Evolutionary conservation across 2,329 filamentous ascomycete species (phyloP).

Genomic region (Fusarium citri): DNA sequence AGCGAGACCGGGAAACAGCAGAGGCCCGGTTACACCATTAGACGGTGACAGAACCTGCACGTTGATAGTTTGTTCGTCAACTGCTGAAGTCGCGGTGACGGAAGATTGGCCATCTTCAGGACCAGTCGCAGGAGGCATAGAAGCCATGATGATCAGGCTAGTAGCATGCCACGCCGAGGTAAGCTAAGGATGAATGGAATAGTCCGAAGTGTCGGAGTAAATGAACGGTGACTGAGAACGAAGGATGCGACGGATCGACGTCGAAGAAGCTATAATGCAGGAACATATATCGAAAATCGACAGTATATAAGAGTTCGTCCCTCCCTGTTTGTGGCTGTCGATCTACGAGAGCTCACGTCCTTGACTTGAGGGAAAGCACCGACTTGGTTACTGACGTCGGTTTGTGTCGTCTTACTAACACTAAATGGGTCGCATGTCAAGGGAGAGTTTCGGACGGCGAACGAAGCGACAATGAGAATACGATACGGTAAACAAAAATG

Average conservation of each 20-base stretch:
- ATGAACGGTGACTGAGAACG: constrained; percentile 10
- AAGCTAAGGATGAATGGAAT: constrained; percentile 19
- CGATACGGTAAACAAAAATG: background rate
- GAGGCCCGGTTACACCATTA: constrained; percentile 61
- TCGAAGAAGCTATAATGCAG: constrained; percentile 1
- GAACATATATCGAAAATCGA: constrained; percentile 19
- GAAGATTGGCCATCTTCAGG: constrained; percentile 38
- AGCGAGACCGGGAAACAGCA: constrained; percentile 62
- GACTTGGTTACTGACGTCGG: constrained; percentile 39
- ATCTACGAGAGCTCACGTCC: constrained; percentile 25
- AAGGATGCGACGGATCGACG: constrained; percentile 9
- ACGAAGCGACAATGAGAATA: background rate
- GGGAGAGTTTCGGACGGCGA: constrained; percentile 5
- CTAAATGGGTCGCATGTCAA: constrained; percentile 38
- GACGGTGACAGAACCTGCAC: constrained; percentile 71
- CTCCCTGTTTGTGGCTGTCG: constrained; percentile 22
- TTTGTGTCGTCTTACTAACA: constrained; percentile 41
- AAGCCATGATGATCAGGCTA: constrained; percentile 54
- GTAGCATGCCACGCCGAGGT: constrained; percentile 45
- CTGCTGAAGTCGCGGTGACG: constrained; percentile 31
- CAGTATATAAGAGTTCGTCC: constrained; percentile 5
- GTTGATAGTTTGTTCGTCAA: constrained; percentile 59
- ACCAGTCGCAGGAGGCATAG: constrained; percentile 48
- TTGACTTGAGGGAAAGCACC: constrained; percentile 26
- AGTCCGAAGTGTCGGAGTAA: constrained; percentile 16